A percentile compares a stretch with the other conserved stretches of the same genome.
phyloP scores from a whole-genome alignment of 2,329 filamentous ascomycete species.

The Cucurbitaria berberidis region DNA sequence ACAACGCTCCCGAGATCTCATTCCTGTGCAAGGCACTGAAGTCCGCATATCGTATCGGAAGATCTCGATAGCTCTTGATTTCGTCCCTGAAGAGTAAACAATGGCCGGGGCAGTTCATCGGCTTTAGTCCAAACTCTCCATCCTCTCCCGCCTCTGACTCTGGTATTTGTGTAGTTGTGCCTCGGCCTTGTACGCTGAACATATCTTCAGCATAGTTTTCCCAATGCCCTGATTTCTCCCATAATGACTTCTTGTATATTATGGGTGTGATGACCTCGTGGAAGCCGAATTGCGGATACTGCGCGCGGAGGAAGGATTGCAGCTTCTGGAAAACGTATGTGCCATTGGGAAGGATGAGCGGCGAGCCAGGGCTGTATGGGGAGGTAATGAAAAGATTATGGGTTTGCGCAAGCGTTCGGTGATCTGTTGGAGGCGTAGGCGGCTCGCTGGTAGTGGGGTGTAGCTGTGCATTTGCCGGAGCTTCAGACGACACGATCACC shows the following conservation, averaged over 20 bases:
- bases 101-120: conserved; percentile 93
- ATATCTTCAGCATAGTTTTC: conserved; percentile 92
- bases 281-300: conserved; percentile 85
- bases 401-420: conserved; percentile 56
- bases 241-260: conserved; percentile 87
- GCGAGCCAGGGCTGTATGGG: conserved; percentile 81
- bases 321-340: conserved; percentile 84
- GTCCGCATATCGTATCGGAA: conserved; percentile 84
- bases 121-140: conserved; percentile 82
- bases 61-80: conserved; percentile 75
- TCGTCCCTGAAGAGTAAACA: conserved; percentile 81
- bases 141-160: conserved; percentile 61
- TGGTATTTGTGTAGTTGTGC: conserved; percentile 52
- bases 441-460: conserved; percentile 43
- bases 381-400: conserved; percentile 83
- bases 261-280: conserved; percentile 88
- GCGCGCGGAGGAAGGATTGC: conserved; percentile 78
- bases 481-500: conserved; percentile 24
- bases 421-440: conserved; percentile 53
- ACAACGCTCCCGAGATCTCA: conserved; percentile 80
- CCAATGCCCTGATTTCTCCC: conserved; percentile 85
- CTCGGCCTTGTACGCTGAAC: conserved; percentile 75
- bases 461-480: conserved; percentile 28
- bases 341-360: conserved; percentile 82
- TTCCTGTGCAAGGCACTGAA: conserved; percentile 89